Conservation (phyloP, 768 basidiomycete species). For the Rhizopogon sp. region DNA sequence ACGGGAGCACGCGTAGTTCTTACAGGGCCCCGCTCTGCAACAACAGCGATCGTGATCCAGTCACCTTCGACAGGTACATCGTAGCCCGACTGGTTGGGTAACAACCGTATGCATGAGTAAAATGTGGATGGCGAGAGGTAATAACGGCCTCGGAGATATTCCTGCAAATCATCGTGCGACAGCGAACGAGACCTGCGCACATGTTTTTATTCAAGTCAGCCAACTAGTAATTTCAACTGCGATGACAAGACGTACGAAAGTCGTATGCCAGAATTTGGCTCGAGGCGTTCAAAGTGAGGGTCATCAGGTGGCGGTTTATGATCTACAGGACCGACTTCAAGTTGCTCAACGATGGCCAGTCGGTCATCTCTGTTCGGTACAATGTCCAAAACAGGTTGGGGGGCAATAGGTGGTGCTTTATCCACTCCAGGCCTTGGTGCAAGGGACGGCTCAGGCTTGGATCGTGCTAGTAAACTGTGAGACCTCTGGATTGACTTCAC, state of each 20-base stretch:
- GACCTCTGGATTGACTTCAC: constrained; percentile 25
- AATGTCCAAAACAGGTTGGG: neutral
- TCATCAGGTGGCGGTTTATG: constrained; percentile 70
- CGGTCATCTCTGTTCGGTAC: constrained; percentile 45
- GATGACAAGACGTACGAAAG: constrained; percentile 54
- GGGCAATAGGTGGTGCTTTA: constrained; percentile 6
- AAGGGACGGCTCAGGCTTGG: constrained; percentile 1
- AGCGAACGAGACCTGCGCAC: constrained; percentile 60
- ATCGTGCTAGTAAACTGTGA: constrained; percentile 16
- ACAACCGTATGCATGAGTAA: constrained; percentile 78
- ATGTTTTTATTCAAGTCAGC: neutral
- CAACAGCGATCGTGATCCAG: constrained; percentile 94
- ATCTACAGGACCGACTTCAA: constrained; percentile 74
- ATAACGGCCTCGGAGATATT: constrained; percentile 77
- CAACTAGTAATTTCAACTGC: neutral
- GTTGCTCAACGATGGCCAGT: constrained; percentile 69
- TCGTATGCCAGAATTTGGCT: constrained; percentile 89
- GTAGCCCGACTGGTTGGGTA: constrained; percentile 77
- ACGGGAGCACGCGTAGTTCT: constrained; percentile 68
- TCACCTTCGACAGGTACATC: constrained; percentile 91
- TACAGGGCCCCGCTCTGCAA: constrained; percentile 85
- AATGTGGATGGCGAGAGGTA: constrained; percentile 85
- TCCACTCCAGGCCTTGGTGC: neutral
- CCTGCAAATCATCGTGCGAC: constrained; percentile 73
- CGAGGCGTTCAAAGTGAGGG: constrained; percentile 69